A percentile compares a stretch with the other conserved stretches of the same genome.
Conservation (phyloP, 768 basidiomycete species). For the Pisolithus tinctorius region DNA sequence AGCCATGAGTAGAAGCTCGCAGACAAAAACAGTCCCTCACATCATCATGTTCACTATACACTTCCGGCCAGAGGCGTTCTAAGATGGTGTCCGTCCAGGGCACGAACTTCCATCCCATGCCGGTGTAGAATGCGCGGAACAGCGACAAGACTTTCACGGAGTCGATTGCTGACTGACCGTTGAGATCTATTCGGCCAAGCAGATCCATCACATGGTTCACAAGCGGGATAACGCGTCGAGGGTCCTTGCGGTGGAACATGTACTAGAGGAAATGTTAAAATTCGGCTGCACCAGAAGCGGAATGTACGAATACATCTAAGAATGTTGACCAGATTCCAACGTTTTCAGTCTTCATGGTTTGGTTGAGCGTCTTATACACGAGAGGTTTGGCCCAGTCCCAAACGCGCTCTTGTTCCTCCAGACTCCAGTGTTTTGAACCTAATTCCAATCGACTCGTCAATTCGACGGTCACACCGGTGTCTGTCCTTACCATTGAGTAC, state of each 20-base stretch:
- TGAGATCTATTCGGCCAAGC: constrained; percentile 66
- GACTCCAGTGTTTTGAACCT: constrained; percentile 88
- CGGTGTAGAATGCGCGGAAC: constrained; percentile 65
- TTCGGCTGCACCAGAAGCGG: background rate
- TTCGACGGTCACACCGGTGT: constrained; percentile 73
- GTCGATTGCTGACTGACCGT: constrained; percentile 78
- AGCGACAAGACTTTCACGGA: constrained; percentile 63
- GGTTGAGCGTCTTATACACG: constrained; percentile 57
- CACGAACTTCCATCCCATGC: constrained; percentile 72
- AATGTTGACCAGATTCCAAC: constrained; percentile 74
- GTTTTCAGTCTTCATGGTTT: constrained; percentile 77
- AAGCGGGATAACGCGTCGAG: constrained; percentile 73
- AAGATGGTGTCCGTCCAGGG: constrained; percentile 71
- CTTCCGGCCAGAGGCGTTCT: constrained; percentile 61
- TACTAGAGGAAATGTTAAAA: constrained; percentile 41
- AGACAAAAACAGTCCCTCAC: constrained; percentile 24
- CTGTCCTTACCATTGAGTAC: constrained; percentile 77
- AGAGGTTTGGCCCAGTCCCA: constrained; percentile 79
- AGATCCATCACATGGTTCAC: constrained; percentile 65
- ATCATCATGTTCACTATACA: constrained; percentile 75
- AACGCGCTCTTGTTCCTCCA: constrained; percentile 54
- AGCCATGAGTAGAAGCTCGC: constrained; percentile 1
- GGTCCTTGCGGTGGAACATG: constrained; percentile 72
- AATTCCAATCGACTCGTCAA: constrained; percentile 34
- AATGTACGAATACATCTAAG: constrained; percentile 45